Percentiles rank a stretch among this genome's conserved stretches.
Conservation (phyloP, 164 flowering plant species). For the Amborella trichopoda region DNA sequence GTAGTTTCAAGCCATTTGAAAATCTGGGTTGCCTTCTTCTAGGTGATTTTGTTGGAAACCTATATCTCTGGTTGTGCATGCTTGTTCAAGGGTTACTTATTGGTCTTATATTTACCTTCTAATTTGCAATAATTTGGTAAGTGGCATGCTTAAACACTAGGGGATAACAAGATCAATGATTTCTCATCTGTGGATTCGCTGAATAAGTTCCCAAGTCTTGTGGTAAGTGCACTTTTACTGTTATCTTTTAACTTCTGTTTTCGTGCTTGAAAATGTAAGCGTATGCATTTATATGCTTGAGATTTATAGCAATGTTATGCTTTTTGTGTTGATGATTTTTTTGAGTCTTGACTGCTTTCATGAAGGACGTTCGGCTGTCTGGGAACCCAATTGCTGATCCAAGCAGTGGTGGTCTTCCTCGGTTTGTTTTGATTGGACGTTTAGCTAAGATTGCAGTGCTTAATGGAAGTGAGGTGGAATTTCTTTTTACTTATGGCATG, state of each 20-base stretch:
- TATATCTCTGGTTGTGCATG: too few relatives aligned
- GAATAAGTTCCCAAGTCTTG: slow-evolving; percentile 60
- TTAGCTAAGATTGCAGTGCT: slow-evolving; percentile 61
- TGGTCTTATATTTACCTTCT: too few relatives aligned
- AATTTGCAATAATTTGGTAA: too few relatives aligned
- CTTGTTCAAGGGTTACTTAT: too few relatives aligned
- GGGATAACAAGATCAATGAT: slow-evolving; percentile 66
- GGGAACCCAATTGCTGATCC: slow-evolving; percentile 86
- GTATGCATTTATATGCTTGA: neutral
- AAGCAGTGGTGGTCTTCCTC: slow-evolving; percentile 58
- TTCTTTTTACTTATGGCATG: neutral
- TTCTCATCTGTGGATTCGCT: slow-evolving; percentile 58
- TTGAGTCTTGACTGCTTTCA: neutral
- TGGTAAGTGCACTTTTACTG: slow-evolving; percentile 31
- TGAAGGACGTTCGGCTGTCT: slow-evolving; percentile 79
- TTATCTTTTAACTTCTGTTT: neutral
- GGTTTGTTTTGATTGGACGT: slow-evolving; percentile 76
- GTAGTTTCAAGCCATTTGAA: slow-evolving; percentile 35
- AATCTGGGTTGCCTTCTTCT: slow-evolving; percentile 72
- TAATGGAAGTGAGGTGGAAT: slow-evolving; percentile 89
- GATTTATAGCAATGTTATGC: too few relatives aligned
- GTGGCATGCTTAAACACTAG: too few relatives aligned
- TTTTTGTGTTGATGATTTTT: too few relatives aligned
- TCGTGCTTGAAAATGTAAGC: neutral
- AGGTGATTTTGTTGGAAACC: slow-evolving; percentile 33